Percentiles rank a stretch among this genome's conserved stretches.
phyloP scores from a whole-genome alignment of 495 filamentous ascomycete genomes.

The Podospora pseudoanserina region DNA sequence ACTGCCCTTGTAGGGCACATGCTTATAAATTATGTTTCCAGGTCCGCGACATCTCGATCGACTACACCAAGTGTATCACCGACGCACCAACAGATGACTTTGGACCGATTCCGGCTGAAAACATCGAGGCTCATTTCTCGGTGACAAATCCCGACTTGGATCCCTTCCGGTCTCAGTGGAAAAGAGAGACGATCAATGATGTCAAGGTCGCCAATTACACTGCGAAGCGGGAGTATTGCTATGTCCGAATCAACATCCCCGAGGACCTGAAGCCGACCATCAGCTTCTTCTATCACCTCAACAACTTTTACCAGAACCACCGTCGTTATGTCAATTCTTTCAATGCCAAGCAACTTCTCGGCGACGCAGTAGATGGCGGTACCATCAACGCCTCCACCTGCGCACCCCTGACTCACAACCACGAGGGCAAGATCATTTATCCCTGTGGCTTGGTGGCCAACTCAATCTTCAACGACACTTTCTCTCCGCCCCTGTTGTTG shows the following conservation, averaged over 20 bases:
- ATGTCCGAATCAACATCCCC: conserved; percentile 71
- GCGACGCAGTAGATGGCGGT: conserved; percentile 56
- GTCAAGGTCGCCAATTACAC: conserved; percentile 25
- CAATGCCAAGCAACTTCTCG: conserved; percentile 76
- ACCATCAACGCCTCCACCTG: conserved; percentile 67
- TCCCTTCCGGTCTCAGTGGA: conserved; percentile 33
- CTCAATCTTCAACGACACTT: conserved; percentile 96
- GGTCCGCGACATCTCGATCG: conserved; percentile 87
- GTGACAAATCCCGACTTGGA: conserved; percentile 22
- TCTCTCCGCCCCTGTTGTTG: conserved; percentile 56
- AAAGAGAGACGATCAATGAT: conserved; percentile 11
- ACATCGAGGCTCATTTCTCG: conserved; percentile 61
- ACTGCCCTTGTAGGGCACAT: background rate
- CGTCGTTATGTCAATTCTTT: conserved; percentile 91
- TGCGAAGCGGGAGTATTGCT: conserved; percentile 47
- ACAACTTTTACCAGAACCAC: conserved; percentile 99
- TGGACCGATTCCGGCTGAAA: conserved; percentile 48
- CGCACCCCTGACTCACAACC: conserved; percentile 63
- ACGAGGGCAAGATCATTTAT: conserved; percentile 69
- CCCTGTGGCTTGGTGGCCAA: conserved; percentile 96
- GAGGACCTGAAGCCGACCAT: conserved; percentile 74
- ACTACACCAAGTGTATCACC: conserved; percentile 74
- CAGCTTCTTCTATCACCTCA: conserved; percentile 87
- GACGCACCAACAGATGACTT: conserved; percentile 42
- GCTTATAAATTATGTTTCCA: conserved; percentile 33